Conservation (phyloP, 805 yeast species). For the Cyberlindnera euphorbiiphila region DNA sequence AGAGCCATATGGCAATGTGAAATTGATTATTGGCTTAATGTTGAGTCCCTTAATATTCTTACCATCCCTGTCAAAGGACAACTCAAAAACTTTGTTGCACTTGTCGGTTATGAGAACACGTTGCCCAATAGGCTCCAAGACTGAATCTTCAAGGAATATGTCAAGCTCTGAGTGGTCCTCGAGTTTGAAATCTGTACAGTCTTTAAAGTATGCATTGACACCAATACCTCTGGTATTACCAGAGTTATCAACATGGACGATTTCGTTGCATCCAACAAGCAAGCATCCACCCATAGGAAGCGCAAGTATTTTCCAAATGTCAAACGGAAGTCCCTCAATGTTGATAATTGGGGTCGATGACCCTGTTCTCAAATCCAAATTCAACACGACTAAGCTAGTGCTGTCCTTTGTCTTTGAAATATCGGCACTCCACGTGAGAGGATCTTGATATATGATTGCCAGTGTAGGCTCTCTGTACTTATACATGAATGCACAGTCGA, state of each 20-base stretch:
- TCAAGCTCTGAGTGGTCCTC: constrained; percentile 48
- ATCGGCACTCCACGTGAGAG: constrained; percentile 76
- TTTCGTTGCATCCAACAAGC: constrained; percentile 67
- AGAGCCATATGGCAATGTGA: constrained; percentile 8
- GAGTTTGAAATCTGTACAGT: constrained; percentile 37
- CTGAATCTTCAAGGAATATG: constrained; percentile 52
- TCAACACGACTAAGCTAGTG: constrained; percentile 54
- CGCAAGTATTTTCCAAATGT: constrained; percentile 60
- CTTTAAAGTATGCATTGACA: constrained; percentile 50
- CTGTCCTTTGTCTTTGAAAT: constrained; percentile 60
- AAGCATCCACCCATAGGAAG: constrained; percentile 71
- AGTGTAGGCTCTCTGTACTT: constrained; percentile 82
- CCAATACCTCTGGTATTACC: constrained; percentile 64
- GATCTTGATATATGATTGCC: constrained; percentile 57
- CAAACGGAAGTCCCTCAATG: constrained; percentile 68
- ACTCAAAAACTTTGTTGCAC: constrained; percentile 24
- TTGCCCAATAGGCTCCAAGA: constrained; percentile 32
- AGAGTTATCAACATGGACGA: constrained; percentile 75
- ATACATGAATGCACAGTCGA: constrained; percentile 67
- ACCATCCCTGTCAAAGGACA: constrained; percentile 37
- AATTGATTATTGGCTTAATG: constrained; percentile 1
- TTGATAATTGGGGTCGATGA: constrained; percentile 65
- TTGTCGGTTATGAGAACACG: constrained; percentile 37
- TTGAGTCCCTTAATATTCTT: constrained; percentile 28
- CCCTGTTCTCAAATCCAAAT: constrained; percentile 52